These are phyloP conservation scores for Penicillium pulvis DNA, from an alignment of 495 filamentous ascomycete genomes.

Conservation along the genomic window DNA sequence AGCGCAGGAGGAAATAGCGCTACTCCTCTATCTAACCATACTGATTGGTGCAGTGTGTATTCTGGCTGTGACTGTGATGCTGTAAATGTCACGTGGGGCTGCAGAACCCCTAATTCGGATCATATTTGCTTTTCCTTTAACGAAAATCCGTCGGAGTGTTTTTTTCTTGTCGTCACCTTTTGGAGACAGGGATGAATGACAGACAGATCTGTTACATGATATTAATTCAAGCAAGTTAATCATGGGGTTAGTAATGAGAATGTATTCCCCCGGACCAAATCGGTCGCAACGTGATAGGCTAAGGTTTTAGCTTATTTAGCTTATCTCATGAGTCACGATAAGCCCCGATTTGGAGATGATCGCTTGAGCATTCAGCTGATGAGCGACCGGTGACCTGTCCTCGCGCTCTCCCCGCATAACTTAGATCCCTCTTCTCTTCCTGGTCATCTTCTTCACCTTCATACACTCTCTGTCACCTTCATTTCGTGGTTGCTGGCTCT, in stretches of 20 bases:
- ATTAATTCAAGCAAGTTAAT: background rate
- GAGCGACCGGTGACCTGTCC: conserved; percentile 17
- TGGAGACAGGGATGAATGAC: background rate
- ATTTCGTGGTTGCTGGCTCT: conserved; percentile 3
- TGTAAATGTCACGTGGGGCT: conserved; percentile 6
- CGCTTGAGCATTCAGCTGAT: conserved; percentile 2
- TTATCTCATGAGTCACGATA: conserved; percentile 14
- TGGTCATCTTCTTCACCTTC: conserved; percentile 8
- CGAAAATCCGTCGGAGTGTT: background rate
- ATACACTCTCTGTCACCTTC: background rate
- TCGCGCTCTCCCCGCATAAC: background rate
- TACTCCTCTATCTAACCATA: background rate
- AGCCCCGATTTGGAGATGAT: conserved; percentile 10
- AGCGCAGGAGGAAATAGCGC: background rate
- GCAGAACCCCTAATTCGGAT: background rate
- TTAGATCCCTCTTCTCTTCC: conserved; percentile 6
- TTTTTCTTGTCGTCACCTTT: background rate
- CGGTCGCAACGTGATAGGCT: conserved; percentile 6
- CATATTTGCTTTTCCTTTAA: background rate
- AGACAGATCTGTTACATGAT: background rate
- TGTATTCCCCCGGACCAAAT: conserved; percentile 1
- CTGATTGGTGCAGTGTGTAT: conserved; percentile 16
- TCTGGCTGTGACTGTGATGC: conserved; percentile 15
- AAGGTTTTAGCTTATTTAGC: conserved; percentile 10
- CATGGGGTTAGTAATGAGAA: background rate